Evolutionary conservation across 2,329 filamentous ascomycete species (phyloP).

Genomic region (Decorospora gaudefroyi): DNA sequence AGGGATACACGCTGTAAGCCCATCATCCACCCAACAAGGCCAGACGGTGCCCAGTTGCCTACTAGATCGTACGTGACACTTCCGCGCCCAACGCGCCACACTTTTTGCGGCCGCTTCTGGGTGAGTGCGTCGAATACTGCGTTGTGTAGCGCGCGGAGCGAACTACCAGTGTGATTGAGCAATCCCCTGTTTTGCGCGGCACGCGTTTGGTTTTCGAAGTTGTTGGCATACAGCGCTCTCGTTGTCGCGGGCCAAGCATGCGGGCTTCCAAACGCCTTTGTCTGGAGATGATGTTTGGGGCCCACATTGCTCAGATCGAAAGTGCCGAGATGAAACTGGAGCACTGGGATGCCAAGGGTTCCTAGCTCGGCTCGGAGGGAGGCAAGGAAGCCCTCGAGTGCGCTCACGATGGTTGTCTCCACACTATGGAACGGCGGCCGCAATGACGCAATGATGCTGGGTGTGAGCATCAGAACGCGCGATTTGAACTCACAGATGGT

Average conservation of each 20-base stretch:
- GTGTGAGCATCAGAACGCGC: constrained; percentile 76
- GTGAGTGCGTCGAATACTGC: constrained; percentile 89
- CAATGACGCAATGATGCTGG: constrained; percentile 78
- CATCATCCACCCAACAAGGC: constrained; percentile 92
- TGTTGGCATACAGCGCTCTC: constrained; percentile 44
- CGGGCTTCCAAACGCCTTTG: constrained; percentile 39
- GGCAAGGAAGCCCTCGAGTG: constrained; percentile 82
- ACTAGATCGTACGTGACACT: constrained; percentile 84
- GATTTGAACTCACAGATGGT: constrained; percentile 59
- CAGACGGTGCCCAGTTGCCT: constrained; percentile 75
- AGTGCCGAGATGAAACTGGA: constrained; percentile 86
- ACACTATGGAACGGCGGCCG: constrained; percentile 80
- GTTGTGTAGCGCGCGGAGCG: constrained; percentile 78
- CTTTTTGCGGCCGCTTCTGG: constrained; percentile 60
- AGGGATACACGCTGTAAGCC: constrained; percentile 66
- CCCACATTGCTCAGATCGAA: constrained; percentile 77
- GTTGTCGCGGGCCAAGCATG: constrained; percentile 47
- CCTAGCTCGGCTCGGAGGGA: constrained; percentile 79
- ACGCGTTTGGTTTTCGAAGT: constrained; percentile 46
- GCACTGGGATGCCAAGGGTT: constrained; percentile 75
- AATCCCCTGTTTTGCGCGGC: constrained; percentile 58
- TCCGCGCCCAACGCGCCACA: constrained; percentile 81
- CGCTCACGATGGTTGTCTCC: constrained; percentile 83
- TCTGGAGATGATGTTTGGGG: constrained; percentile 49
- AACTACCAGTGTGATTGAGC: constrained; percentile 64